phyloP scores from a whole-genome alignment of 192 early-diverging fungal species.

The Mortierella antarctica region DNA sequence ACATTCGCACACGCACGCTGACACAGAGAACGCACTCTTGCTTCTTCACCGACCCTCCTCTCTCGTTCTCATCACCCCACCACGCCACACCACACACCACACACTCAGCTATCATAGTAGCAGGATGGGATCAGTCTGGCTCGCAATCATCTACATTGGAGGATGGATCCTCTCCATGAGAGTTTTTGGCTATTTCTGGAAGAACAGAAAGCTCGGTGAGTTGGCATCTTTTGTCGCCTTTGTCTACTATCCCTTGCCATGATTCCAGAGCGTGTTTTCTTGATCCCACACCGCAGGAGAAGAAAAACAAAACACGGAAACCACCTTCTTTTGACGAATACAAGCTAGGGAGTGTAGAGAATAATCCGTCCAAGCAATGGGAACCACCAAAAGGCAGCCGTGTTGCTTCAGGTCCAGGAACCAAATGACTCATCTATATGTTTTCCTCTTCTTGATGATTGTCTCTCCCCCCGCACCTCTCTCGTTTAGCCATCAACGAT shows the following conservation, averaged over 20 bases:
- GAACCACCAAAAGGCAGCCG: background rate
- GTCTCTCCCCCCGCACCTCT: no score
- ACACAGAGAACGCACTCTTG: background rate
- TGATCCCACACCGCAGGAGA: background rate
- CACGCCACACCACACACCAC: background rate
- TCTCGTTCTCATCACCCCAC: background rate
- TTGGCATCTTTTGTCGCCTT: background rate
- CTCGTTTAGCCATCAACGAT: conserved; percentile 39
- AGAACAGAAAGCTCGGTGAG: conserved; percentile 54
- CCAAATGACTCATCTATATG: background rate
- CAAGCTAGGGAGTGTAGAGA: background rate
- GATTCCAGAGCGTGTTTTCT: background rate
- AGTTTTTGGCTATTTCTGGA: conserved; percentile 54
- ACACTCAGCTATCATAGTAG: background rate
- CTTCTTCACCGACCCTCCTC: background rate
- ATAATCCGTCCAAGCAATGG: background rate
- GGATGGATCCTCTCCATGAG: conserved; percentile 57
- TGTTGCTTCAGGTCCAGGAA: background rate
- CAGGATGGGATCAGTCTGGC: conserved; percentile 52
- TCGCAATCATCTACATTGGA: conserved; percentile 53
- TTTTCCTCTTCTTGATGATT: background rate
- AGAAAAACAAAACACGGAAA: background rate
- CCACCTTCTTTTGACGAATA: background rate
- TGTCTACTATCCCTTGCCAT: background rate
- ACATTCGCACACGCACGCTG: background rate